Evolutionary conservation across 2,329 filamentous ascomycete species (phyloP), one percentile per base, ranked within the genome.

Genomic region (Colletotrichum tropicale): DNA sequence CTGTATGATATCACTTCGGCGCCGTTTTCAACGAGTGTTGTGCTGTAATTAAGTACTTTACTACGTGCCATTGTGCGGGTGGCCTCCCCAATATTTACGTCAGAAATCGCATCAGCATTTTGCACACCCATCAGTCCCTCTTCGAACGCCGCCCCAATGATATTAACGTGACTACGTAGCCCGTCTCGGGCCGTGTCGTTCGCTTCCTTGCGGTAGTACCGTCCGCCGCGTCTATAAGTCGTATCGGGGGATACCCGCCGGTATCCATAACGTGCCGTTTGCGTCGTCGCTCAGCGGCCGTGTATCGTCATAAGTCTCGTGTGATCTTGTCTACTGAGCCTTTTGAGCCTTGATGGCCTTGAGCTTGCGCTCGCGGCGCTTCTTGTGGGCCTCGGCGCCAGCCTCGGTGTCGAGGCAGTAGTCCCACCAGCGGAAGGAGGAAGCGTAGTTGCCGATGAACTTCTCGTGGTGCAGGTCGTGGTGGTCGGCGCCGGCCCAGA

Each of bases 381-480:
- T 91, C 92, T 96, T 96, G 81, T 94, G 91, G 55, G 96, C 95
- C 86, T 98, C 96, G 48, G 95, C 92, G 69, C 95, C 95, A 78
- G 95, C 95, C 90, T 99, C 96, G 77, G 97, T 99, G 86, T 98
- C 96, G 79, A 98, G 90, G 80, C 93, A 85, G 85, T 94, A 98
- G 88, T 99, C 97, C 97, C 97, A 99, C 97, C 97, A 99, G 85
- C 96, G 92, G 92, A 99, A 99, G 89, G 95, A 98, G 83, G 96
- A 98, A 67, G 96, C 90, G 85, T 98, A 99, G 89, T 99, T 99
- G 81, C 97, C 97, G 78, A 99, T 96, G 88, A 99, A 99, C 84
- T 96, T 95, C 89, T 99, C 97, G 88, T 99, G 97, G 88, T 99
- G 97, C 60, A 96, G 89, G 83, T 99, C 97, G 88, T 99, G 97